A percentile compares a stretch with the other conserved stretches of the same genome.
Conservation (phyloP, 2,329 filamentous ascomycete species). For the Hymenoscyphus scutula region DNA sequence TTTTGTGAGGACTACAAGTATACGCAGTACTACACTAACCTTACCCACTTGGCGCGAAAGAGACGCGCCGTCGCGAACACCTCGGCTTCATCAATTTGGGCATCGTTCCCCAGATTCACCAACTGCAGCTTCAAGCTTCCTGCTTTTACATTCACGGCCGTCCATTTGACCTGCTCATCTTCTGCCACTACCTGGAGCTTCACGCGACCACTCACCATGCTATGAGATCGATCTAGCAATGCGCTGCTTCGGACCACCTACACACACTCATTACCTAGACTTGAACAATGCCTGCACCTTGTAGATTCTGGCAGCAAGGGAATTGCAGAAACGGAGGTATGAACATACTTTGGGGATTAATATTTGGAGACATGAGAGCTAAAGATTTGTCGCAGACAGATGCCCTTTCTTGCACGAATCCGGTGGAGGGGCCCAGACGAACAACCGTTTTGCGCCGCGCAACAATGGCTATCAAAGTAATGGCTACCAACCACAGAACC, state of each 20-base stretch:
- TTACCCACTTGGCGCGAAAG: too few relatives aligned
- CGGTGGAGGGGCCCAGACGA: constrained; percentile 29
- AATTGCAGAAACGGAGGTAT: constrained; percentile 52
- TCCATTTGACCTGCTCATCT: not conserved
- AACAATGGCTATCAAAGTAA: constrained; percentile 24
- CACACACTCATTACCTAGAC: constrained; percentile 9
- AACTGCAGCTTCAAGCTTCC: not conserved
- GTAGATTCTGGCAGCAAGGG: constrained; percentile 63
- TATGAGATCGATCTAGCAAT: constrained; percentile 12
- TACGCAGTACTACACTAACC: too few relatives aligned
- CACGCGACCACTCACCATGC: not conserved
- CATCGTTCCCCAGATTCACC: not conserved
- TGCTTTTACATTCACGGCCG: not conserved
- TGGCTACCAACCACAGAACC: not conserved
- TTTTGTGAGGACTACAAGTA: too few relatives aligned
- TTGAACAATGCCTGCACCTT: constrained; percentile 37
- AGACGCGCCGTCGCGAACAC: too few relatives aligned
- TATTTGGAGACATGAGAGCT: not conserved
- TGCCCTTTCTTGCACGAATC: constrained; percentile 4
- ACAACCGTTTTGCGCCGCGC: constrained; percentile 34
- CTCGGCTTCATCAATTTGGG: too few relatives aligned
- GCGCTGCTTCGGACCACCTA: constrained; percentile 11
- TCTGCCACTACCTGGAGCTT: not conserved
- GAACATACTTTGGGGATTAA: not conserved
- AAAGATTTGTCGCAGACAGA: constrained; percentile 14